phyloP scores from a whole-genome alignment of 768 basidiomycete genomes.

The Macrolepiota albuminosa region DNA sequence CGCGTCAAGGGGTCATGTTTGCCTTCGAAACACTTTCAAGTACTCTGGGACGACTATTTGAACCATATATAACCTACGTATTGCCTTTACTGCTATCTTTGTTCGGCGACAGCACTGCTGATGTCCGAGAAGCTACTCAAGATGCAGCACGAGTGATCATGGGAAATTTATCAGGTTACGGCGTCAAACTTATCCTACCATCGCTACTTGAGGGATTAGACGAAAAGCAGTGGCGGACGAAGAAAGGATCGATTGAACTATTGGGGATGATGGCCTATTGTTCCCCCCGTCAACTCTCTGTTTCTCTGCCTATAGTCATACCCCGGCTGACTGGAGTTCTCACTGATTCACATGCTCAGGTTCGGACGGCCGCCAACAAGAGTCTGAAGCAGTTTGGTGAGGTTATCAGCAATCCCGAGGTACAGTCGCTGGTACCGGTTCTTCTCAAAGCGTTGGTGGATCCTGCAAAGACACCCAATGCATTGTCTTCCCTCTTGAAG shows the following conservation, averaged over 20 bases:
- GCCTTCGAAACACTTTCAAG: constrained; percentile 88
- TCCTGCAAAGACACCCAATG: constrained; percentile 84
- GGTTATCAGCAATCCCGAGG: constrained; percentile 97
- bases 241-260: constrained; percentile 95
- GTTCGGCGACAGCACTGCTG: constrained; percentile 82
- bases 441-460: constrained; percentile 95
- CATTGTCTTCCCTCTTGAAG: constrained; percentile 80
- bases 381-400: constrained; percentile 97
- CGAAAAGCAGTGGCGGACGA: constrained; percentile 98
- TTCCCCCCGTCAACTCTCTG: constrained; percentile 89
- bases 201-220: constrained; percentile 86
- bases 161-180: constrained; percentile 91
- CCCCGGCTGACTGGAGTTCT: constrained; percentile 92
- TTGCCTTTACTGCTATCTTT: constrained; percentile 77
- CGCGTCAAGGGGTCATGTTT: constrained; percentile 92
- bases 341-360: constrained; percentile 97
- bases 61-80: constrained; percentile 84
- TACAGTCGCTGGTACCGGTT: constrained; percentile 82
- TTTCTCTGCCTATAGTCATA: constrained; percentile 94
- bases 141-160: constrained; percentile 93
- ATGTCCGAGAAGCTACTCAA: constrained; percentile 91
- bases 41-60: constrained; percentile 85
- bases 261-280: constrained; percentile 99
- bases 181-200: constrained; percentile 92
- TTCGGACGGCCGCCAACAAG: constrained; percentile 87